phyloP scores from a whole-genome alignment of 345 rosid species.

The Hibiscus mutabilis region DNA sequence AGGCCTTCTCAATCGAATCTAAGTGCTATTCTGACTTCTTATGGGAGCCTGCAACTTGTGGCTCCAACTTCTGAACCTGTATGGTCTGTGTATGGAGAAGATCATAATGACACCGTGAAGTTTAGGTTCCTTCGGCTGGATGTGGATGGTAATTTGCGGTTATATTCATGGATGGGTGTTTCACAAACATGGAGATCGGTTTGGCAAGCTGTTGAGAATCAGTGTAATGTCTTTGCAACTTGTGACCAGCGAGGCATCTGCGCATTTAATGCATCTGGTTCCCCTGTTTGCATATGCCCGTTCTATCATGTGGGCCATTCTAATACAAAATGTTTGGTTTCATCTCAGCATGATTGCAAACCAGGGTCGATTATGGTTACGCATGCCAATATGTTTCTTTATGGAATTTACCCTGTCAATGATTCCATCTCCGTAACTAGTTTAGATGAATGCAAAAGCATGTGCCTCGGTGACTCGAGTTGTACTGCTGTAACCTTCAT shows the following conservation, averaged over 20 bases:
- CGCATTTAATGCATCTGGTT: conserved; percentile 39
- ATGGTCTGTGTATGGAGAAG: conserved; percentile 64
- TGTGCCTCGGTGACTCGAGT: conserved; percentile 35
- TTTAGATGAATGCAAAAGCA: conserved; percentile 41
- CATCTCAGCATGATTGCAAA: conserved; percentile 31
- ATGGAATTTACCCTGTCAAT: conserved; percentile 60
- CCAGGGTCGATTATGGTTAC: conserved; percentile 37
- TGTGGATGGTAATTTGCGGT: conserved; percentile 68
- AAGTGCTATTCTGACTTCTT: conserved; percentile 49
- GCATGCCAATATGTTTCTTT: conserved; percentile 45
- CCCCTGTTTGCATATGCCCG: conserved; percentile 47
- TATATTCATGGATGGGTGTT: conserved; percentile 60
- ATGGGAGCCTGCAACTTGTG: conserved; percentile 51
- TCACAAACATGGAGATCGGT: conserved; percentile 56
- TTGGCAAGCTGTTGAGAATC: conserved; percentile 91
- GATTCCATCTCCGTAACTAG: conserved; percentile 33
- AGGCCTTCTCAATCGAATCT: conserved; percentile 32
- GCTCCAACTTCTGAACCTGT: conserved; percentile 31
- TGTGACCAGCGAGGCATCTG: conserved; percentile 65
- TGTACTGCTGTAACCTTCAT: conserved; percentile 63
- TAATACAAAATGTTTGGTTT: conserved; percentile 42
- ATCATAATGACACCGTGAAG: conserved; percentile 54
- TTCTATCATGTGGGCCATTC: conserved; percentile 21
- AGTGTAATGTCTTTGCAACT: conserved; percentile 74
- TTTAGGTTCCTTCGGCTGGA: conserved; percentile 71